phyloP scores from a whole-genome alignment of 2,329 filamentous ascomycete species.

The Phialophora chinensis region DNA sequence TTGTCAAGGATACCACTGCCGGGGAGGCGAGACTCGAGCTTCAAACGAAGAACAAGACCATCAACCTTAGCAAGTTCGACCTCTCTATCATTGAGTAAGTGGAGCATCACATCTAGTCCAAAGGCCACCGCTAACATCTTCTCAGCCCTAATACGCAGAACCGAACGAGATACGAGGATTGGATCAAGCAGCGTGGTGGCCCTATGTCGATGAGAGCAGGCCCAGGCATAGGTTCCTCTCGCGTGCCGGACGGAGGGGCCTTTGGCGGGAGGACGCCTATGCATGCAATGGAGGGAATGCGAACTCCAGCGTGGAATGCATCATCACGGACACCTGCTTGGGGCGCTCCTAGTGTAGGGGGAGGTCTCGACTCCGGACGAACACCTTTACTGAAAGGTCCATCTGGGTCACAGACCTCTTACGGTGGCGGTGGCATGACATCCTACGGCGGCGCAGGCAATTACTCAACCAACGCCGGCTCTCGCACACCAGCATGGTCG shows the following conservation, averaged over 20 bases:
- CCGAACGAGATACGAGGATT: constrained; percentile 38
- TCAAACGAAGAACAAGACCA: constrained; percentile 90
- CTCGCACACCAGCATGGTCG: constrained; percentile 74
- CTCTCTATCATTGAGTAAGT: constrained; percentile 83
- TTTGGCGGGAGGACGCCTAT: constrained; percentile 74
- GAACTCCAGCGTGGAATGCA: constrained; percentile 78
- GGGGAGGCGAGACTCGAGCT: constrained; percentile 86
- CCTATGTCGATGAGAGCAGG: constrained; percentile 35
- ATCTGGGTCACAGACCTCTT: constrained; percentile 60
- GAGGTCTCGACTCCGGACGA: constrained; percentile 45
- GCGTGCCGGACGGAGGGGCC: constrained; percentile 61
- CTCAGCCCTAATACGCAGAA: constrained; percentile 33
- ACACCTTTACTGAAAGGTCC: constrained; percentile 64
- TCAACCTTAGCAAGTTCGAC: constrained; percentile 80
- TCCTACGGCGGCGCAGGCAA: constrained; percentile 70
- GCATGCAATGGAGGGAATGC: constrained; percentile 63
- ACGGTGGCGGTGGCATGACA: constrained; percentile 69
- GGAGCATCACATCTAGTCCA: constrained; percentile 10
- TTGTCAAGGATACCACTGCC: constrained; percentile 93
- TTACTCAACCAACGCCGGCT: constrained; percentile 49
- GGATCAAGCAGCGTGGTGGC: constrained; percentile 36
- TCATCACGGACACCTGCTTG: constrained; percentile 51
- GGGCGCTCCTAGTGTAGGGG: constrained; percentile 34
- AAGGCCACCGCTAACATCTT: constrained; percentile 34
- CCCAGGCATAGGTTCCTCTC: constrained; percentile 47